phyloP scores from a whole-genome alignment of 2,329 filamentous ascomycete species.

The Pseudopithomyces chartarum region DNA sequence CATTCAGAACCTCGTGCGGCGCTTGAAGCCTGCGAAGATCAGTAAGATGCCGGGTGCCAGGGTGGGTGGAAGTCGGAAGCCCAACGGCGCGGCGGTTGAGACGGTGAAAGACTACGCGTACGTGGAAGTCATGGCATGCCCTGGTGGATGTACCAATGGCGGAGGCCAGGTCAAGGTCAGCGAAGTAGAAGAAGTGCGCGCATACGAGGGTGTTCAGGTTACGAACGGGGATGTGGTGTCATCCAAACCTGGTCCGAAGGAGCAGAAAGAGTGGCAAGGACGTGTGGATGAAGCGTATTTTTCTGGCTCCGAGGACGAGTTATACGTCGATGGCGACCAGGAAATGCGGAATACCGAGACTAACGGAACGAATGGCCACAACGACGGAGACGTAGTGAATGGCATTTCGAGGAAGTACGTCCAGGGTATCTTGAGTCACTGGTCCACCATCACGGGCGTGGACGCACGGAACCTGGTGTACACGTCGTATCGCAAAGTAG shows the following conservation, averaged over 20 bases:
- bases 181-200: conserved; percentile 63
- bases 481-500: conserved; percentile 89
- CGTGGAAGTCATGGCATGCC: conserved; percentile 98
- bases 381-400: conserved; percentile 52
- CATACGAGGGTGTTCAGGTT: conserved; percentile 35
- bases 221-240: conserved; percentile 34
- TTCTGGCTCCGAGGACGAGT: conserved; percentile 63
- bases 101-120: conserved; percentile 78
- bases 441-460: conserved; percentile 74
- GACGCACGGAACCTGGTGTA: conserved; percentile 73
- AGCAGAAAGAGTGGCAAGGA: conserved; percentile 74
- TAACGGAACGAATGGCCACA: conserved; percentile 10
- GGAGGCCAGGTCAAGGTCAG: conserved; percentile 93
- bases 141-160: conserved; percentile 97
- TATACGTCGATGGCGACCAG: conserved; percentile 48
- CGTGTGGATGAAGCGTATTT: conserved; percentile 76
- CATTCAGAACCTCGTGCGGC: conserved; percentile 96
- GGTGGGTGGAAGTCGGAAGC: conserved; percentile 60
- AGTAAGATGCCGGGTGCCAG: conserved; percentile 56
- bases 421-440: conserved; percentile 73
- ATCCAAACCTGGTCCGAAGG: conserved; percentile 69
- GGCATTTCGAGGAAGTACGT: conserved; percentile 71
- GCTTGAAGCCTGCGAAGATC: conserved; percentile 77
- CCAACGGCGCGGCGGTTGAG: conserved; percentile 65
- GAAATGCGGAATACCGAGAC: conserved; percentile 23